These are phyloP conservation scores for Brettanomyces nanus DNA, from an alignment of 805 yeast genomes.

Conservation along the genomic window DNA sequence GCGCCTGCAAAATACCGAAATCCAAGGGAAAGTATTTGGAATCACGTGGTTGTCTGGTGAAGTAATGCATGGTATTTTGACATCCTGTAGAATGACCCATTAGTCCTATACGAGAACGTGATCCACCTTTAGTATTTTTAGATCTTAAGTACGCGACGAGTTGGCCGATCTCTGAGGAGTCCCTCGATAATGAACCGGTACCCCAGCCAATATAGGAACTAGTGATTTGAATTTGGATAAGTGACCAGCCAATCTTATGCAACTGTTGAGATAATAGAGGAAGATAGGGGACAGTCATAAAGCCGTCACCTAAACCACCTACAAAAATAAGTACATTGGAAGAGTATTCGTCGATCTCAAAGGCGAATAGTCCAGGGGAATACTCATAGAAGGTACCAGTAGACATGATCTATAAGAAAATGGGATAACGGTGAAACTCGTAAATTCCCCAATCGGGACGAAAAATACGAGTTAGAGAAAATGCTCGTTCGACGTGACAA, in stretches of 20 bases:
- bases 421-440: too few relatives aligned
- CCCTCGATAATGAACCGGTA: conserved; percentile 50
- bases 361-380: neutral
- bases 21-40: conserved; percentile 26
- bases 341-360: conserved; percentile 8
- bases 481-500: too few relatives aligned
- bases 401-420: too few relatives aligned
- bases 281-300: conserved; percentile 50
- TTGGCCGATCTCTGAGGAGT: conserved; percentile 45
- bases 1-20: conserved; percentile 66
- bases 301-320: conserved; percentile 68
- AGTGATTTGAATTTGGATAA: conserved; percentile 47
- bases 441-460: too few relatives aligned
- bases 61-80: conserved; percentile 62
- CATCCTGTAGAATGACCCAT: conserved; percentile 87
- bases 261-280: conserved; percentile 25
- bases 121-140: conserved; percentile 30
- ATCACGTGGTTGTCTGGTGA: conserved; percentile 29
- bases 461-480: too few relatives aligned
- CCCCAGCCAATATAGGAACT: conserved; percentile 74
- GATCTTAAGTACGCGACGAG: conserved; percentile 49
- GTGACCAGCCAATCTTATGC: conserved; percentile 41
- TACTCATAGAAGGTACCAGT: conserved; percentile 4
- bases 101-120: conserved; percentile 43
- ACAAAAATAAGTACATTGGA: conserved; percentile 56